Conservation (phyloP, 2,329 filamentous ascomycete genomes). For the Talaromyces albobiverticillius region DNA sequence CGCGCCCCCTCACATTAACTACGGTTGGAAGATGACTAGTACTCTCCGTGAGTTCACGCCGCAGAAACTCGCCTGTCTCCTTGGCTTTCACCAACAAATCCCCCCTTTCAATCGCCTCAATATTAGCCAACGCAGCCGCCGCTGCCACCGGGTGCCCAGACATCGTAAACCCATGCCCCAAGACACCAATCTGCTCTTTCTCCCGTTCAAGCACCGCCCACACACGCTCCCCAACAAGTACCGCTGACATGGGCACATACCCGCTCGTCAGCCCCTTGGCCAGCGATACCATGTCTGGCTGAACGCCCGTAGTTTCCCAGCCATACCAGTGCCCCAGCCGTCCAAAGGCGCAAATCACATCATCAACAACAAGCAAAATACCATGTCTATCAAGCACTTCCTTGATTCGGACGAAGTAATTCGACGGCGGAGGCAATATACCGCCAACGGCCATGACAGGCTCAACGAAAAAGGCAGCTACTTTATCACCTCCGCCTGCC, state of each 20-base stretch:
- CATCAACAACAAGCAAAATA: constrained; percentile 71
- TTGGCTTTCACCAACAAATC: too few species aligned
- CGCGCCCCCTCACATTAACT: too few species aligned
- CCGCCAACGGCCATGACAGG: constrained; percentile 50
- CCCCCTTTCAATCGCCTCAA: too few species aligned
- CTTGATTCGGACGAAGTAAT: constrained; percentile 68
- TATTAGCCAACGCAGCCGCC: too few species aligned
- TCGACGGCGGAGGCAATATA: neutral
- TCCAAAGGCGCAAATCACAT: constrained; percentile 67
- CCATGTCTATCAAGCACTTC: constrained; percentile 67
- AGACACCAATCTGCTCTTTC: too few species aligned
- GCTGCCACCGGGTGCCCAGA: too few species aligned
- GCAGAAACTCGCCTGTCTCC: too few species aligned
- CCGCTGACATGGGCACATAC: constrained; percentile 45
- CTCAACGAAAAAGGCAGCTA: constrained; percentile 71
- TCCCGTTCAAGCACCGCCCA: too few species aligned
- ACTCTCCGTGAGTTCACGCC: too few species aligned
- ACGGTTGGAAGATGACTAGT: too few species aligned
- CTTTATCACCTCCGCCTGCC: constrained; percentile 60
- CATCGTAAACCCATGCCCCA: too few species aligned
- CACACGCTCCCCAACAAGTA: too few species aligned
- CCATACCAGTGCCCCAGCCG: constrained; percentile 56
- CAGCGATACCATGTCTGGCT: constrained; percentile 58
- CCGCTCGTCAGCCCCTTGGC: constrained; percentile 60
- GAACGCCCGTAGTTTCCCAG: constrained; percentile 57